Evolutionary conservation across 176 grass and related monocot species (phyloP), one percentile per base, ranked within the genome.

Genomic region (Paspalum vaginatum): DNA sequence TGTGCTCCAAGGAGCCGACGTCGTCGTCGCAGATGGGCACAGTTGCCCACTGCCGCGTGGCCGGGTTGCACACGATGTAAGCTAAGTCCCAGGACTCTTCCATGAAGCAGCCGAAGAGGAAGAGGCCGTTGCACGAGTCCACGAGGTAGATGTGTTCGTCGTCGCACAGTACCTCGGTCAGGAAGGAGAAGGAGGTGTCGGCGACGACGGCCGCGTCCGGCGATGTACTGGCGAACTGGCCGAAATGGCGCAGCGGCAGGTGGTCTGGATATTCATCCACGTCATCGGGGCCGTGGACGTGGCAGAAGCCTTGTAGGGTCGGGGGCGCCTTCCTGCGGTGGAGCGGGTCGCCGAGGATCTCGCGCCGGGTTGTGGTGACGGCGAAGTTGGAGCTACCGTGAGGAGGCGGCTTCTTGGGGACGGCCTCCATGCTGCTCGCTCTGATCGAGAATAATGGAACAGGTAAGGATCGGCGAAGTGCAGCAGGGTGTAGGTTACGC

Each of bases 81-180:
- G 32, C 32, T 32, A 32, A 32, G 3, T 32, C 32, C 32, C 25
- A 25, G 24, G 11, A 11, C 22, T 38, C 26, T 14, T 27, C 59
- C 24, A 16, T 2, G 15, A 39, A 7, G 61, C 18, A 48, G 9
- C 32, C 49, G 48, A 72, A 50, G 68, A 70, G 68, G 68, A 70
- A 45, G 12, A 70, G 45, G 45, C 68, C 68, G 68, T 70, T 70
- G 27, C 68, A 39, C 8, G 70, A 72, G 32, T 72, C 70, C 8
- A 20, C 2, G 70, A 73, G 32, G 48, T 7, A 40, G 27, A 64
- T 9, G 61, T 17, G 2, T 2, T 64, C 37, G 15, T 18, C 6
- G 0, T 9, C 26, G 16, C 8, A 26, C 7, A 20, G 51, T 10
- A 11, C 15, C 14, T 52, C 20, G 7, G 27, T 64, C 15, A 73